phyloP scores from a whole-genome alignment of 1,139 yeast genomes.

The Pichia cactophila region DNA sequence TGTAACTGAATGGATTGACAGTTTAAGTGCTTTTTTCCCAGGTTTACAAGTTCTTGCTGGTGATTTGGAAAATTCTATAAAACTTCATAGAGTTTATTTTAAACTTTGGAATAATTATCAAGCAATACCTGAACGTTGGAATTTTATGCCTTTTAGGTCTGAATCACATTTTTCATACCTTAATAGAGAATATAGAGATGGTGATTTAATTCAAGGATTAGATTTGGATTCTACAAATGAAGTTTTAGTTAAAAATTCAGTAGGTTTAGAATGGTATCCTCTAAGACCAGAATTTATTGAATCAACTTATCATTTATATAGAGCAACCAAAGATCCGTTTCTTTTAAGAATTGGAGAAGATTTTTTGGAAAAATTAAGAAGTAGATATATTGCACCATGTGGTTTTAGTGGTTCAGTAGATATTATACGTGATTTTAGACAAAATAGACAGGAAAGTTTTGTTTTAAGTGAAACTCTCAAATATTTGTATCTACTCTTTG shows the following conservation, averaged over 20 bases:
- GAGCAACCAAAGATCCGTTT: slow-evolving; percentile 83
- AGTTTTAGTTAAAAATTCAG: slow-evolving; percentile 25
- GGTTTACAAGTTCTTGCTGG: slow-evolving; percentile 80
- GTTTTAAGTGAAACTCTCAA: slow-evolving; percentile 81
- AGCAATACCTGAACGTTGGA: slow-evolving; percentile 87
- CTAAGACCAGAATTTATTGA: slow-evolving; percentile 87
- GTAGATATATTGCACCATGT: slow-evolving; percentile 51
- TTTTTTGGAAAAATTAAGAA: slow-evolving; percentile 47
- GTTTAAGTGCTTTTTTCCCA: slow-evolving; percentile 82
- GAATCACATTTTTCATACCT: slow-evolving; percentile 11
- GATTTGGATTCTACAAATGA: slow-evolving; percentile 19
- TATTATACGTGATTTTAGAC: slow-evolving; percentile 51
- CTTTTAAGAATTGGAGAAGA: slow-evolving; percentile 69
- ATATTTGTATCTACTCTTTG: slow-evolving; percentile 75
- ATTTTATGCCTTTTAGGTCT: slow-evolving; percentile 28
- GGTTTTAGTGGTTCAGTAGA: slow-evolving; percentile 80
- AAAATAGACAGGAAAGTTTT: slow-evolving; percentile 87
- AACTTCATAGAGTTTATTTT: slow-evolving; percentile 55
- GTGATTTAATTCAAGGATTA: slow-evolving; percentile 18
- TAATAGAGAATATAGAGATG: slow-evolving; percentile 11
- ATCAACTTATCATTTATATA: slow-evolving; percentile 73
- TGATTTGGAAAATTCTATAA: slow-evolving; percentile 56
- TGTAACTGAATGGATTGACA: slow-evolving; percentile 69
- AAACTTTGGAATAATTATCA: slow-evolving; percentile 79
- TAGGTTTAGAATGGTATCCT: slow-evolving; percentile 83